These are phyloP conservation scores for Thalia dealbata DNA, from an alignment of 176 grass and related monocot genomes.

Conservation along the genomic window DNA sequence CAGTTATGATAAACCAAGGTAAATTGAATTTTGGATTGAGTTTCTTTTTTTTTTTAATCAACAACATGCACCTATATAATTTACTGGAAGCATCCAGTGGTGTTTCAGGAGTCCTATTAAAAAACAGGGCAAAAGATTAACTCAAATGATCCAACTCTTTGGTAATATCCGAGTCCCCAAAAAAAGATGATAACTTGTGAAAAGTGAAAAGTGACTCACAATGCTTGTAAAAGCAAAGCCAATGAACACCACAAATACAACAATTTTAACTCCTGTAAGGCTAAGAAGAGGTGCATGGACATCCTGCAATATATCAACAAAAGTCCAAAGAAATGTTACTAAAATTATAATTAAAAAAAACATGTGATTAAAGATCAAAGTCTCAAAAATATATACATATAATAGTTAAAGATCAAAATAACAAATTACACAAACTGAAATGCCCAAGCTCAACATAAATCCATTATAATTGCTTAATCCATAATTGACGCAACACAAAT, in stretches of 20 bases:
- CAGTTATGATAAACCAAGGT: no score
- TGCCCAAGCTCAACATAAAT: neutral
- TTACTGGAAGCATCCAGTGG: neutral
- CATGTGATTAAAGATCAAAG: neutral
- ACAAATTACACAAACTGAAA: neutral
- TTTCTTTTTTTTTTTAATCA: neutral
- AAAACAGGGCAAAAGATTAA: neutral
- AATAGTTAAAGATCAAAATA: neutral
- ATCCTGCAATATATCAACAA: slow-evolving; percentile 29
- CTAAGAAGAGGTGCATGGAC: slow-evolving; percentile 68
- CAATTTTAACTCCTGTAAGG: slow-evolving; percentile 56
- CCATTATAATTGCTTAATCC: neutral
- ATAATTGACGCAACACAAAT: neutral
- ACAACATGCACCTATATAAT: neutral
- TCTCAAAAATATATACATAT: neutral
- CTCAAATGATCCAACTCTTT: neutral
- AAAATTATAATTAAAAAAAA: neutral
- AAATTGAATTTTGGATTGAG: no score
- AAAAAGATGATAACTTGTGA: neutral
- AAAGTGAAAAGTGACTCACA: slow-evolving; percentile 45
- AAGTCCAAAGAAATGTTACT: no score
- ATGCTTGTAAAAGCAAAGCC: slow-evolving; percentile 89
- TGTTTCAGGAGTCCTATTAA: no score
- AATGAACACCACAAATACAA: slow-evolving; percentile 62
- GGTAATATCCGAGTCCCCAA: neutral